Percentiles rank a stretch among this genome's conserved stretches.
These are phyloP conservation scores for Acanthamoeba castellanii DNA, from an alignment of 208 protist species.

Conservation along the genomic window DNA sequence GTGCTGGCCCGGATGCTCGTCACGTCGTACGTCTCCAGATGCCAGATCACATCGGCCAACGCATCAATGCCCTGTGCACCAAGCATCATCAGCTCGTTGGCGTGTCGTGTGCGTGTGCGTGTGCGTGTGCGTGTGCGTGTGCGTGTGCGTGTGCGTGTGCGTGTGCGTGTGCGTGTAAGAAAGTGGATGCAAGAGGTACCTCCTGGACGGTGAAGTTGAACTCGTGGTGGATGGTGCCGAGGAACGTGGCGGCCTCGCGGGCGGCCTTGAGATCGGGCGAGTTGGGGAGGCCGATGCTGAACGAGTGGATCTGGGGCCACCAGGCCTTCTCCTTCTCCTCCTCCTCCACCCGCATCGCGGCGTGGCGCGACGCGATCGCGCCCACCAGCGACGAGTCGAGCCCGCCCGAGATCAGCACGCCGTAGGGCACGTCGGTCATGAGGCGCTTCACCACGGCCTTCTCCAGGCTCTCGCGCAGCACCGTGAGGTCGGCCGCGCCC, in stretches of 20 bases:
- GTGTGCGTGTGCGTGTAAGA: too few species aligned
- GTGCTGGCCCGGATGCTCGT: conserved; percentile 94
- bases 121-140: too few species aligned
- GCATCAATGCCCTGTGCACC: conserved; percentile 90
- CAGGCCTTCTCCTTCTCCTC: conserved; percentile 82
- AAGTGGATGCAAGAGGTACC: conserved; percentile 53
- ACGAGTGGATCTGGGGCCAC: conserved; percentile 91
- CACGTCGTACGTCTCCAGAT: conserved; percentile 95
- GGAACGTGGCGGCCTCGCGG: conserved; percentile 89
- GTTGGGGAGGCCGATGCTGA: conserved; percentile 92
- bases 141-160: too few species aligned
- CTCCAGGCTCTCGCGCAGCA: conserved; percentile 78
- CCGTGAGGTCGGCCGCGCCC: conserved; percentile 21
- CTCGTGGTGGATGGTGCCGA: conserved; percentile 93
- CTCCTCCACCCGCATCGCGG: conserved; percentile 80
- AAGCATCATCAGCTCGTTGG: not conserved
- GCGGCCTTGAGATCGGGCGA: conserved; percentile 92
- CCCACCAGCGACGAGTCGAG: conserved; percentile 91
- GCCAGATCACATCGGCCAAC: conserved; percentile 92
- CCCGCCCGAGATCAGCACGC: conserved; percentile 92
- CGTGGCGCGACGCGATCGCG: conserved; percentile 85
- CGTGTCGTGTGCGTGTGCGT: too few species aligned
- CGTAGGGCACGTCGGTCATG: conserved; percentile 90
- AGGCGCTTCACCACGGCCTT: conserved; percentile 84
- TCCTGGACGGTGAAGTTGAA: conserved; percentile 93